Percentiles rank a stretch among this genome's conserved stretches.
Conservation (phyloP, 2,329 filamentous ascomycete genomes). For the Proliferodiscus dingleyae region DNA sequence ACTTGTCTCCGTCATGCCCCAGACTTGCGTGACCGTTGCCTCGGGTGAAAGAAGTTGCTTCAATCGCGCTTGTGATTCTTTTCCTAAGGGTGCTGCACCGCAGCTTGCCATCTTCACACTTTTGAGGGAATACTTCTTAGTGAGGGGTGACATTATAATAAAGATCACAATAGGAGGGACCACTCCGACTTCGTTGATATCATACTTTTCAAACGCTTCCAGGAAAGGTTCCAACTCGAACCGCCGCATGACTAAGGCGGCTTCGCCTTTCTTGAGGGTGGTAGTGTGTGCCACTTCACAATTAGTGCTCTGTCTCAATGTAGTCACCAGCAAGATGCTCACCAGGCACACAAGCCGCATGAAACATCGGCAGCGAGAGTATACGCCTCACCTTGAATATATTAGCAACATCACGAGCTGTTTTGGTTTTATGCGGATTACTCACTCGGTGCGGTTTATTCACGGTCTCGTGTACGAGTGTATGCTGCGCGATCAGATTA, state of each 20-base stretch:
- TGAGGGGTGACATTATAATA: slow-evolving; percentile 37
- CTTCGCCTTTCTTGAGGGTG: slow-evolving; percentile 16
- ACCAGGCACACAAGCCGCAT: slow-evolving; percentile 66
- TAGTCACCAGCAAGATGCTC: too few relatives aligned
- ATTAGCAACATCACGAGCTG: background rate
- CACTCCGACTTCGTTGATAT: slow-evolving; percentile 59
- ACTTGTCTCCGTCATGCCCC: slow-evolving; percentile 48
- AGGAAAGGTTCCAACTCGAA: slow-evolving; percentile 74
- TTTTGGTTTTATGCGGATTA: slow-evolving; percentile 45
- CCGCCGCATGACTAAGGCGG: slow-evolving; percentile 56
- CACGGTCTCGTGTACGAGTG: slow-evolving; percentile 46
- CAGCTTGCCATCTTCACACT: slow-evolving; percentile 40
- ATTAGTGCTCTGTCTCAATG: too few relatives aligned
- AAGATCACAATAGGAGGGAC: slow-evolving; percentile 74
- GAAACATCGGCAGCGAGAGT: slow-evolving; percentile 48
- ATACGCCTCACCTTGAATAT: slow-evolving; percentile 41
- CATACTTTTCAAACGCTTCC: slow-evolving; percentile 59
- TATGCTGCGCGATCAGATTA: slow-evolving; percentile 33
- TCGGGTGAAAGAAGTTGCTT: slow-evolving; percentile 36
- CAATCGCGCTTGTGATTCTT: slow-evolving; percentile 36
- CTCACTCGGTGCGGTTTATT: slow-evolving; percentile 49
- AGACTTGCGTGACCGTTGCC: slow-evolving; percentile 43
- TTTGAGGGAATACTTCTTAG: slow-evolving; percentile 46
- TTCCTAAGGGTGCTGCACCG: slow-evolving; percentile 46
- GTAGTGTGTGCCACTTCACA: slow-evolving; percentile 67